Conservation (phyloP, 805 yeast genomes). For the Zygosaccharomyces gambellarensis region DNA sequence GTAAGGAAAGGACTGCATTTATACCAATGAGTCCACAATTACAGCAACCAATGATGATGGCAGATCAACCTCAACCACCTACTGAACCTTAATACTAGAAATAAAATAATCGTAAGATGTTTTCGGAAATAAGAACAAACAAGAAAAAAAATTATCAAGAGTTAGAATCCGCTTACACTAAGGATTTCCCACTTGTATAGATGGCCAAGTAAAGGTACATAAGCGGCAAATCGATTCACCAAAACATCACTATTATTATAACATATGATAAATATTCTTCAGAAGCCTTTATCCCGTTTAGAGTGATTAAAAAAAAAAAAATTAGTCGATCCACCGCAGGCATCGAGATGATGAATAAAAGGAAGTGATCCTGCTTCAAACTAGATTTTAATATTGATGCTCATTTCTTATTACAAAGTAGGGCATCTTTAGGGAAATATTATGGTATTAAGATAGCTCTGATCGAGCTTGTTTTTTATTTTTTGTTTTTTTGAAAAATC, state of each 20-base stretch:
- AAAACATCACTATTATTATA: not conserved
- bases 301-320: constrained; percentile 5
- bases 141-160: not conserved
- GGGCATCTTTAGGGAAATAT: not conserved
- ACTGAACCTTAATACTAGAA: not conserved
- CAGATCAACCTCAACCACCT: constrained; percentile 2
- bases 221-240: not conserved
- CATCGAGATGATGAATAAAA: not conserved
- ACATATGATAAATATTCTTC: not conserved
- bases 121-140: not conserved
- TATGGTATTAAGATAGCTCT: not conserved
- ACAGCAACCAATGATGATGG: constrained; percentile 14
- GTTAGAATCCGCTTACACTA: not conserved
- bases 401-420: not conserved
- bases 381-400: not conserved
- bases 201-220: not conserved
- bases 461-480: not conserved
- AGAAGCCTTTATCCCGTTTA: constrained; percentile 2
- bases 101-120: not conserved
- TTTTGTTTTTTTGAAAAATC: not conserved
- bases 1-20: constrained; percentile 49
- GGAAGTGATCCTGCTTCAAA: not conserved
- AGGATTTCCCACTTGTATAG: not conserved
- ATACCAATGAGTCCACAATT: constrained; percentile 26
- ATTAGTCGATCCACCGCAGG: not conserved